Evolutionary conservation across 2,329 filamentous ascomycete species (phyloP).

Genomic region (Sordariomycetes sp.): DNA sequence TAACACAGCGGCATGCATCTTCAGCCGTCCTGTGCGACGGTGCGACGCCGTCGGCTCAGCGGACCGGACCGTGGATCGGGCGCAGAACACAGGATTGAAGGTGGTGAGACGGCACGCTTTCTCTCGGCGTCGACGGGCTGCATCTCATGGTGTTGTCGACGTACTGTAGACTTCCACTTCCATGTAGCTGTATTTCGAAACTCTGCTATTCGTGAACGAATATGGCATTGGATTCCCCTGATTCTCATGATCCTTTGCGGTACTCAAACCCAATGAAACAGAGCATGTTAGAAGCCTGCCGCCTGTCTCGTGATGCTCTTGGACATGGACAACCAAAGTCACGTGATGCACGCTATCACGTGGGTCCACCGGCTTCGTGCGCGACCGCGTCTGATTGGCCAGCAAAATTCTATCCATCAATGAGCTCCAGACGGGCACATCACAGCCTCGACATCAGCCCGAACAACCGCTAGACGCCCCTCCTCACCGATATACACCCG

Average conservation of each 20-base stretch:
- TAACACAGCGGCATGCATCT: neutral
- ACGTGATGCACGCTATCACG: neutral
- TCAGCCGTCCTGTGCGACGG: neutral
- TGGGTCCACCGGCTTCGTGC: neutral
- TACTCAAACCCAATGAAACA: no score
- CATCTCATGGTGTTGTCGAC: neutral
- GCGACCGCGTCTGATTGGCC: neutral
- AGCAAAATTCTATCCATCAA: conserved; percentile 4
- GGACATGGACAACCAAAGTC: no score
- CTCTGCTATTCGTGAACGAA: no score
- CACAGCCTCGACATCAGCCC: neutral
- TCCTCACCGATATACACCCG: neutral
- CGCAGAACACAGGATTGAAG: neutral
- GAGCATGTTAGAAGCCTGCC: no score
- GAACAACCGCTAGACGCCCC: neutral
- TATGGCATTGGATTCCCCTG: no score
- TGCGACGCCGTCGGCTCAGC: neutral
- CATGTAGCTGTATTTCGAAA: no score
- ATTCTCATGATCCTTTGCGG: no score
- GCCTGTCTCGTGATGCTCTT: no score
- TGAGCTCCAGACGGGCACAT: neutral
- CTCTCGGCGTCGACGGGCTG: neutral
- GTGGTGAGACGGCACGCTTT: neutral
- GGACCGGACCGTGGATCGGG: neutral
- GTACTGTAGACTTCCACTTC: no score